A percentile compares a stretch with the other conserved stretches of the same genome.
phyloP scores from a whole-genome alignment of 148 eudicot species.

The Silene conica region DNA sequence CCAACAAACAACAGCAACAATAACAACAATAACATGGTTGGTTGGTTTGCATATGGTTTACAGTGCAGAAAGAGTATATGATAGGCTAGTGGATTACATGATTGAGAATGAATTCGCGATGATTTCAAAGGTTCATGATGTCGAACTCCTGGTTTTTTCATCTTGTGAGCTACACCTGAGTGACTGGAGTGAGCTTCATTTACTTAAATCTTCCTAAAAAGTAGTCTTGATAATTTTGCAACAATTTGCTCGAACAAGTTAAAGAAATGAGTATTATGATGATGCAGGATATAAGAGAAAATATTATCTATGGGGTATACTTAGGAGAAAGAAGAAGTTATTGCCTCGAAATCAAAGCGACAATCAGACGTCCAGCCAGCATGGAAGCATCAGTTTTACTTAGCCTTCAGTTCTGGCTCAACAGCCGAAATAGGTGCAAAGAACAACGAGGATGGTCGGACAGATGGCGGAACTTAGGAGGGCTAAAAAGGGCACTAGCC shows the following conservation, averaged over 20 bases:
- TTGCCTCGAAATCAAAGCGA: background rate
- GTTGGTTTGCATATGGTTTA: background rate
- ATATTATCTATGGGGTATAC: conserved; percentile 28
- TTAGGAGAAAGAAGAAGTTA: conserved; percentile 25
- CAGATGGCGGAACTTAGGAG: too few relatives aligned
- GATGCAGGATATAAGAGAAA: conserved; percentile 25
- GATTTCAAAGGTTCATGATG: conserved; percentile 18
- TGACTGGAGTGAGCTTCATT: conserved; percentile 22
- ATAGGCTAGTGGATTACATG: conserved; percentile 26
- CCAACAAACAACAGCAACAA: background rate
- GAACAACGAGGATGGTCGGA: background rate
- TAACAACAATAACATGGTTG: background rate
- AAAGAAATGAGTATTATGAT: background rate
- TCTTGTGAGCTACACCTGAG: conserved; percentile 21
- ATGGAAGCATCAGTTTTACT: conserved; percentile 11
- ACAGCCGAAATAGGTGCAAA: too few relatives aligned
- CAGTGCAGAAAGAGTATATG: conserved; percentile 30
- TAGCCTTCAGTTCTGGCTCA: background rate
- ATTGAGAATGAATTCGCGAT: conserved; percentile 20
- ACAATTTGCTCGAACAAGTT: too few relatives aligned
- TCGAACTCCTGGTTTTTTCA: conserved; percentile 26
- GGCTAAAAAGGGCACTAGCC: too few relatives aligned
- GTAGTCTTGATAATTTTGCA: background rate
- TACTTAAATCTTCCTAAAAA: background rate
- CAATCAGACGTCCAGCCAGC: background rate